Evolutionary conservation across 495 filamentous ascomycete genomes (phyloP), one percentile per base, ranked within the genome.

Genomic region (Cercophora newfieldiana): DNA sequence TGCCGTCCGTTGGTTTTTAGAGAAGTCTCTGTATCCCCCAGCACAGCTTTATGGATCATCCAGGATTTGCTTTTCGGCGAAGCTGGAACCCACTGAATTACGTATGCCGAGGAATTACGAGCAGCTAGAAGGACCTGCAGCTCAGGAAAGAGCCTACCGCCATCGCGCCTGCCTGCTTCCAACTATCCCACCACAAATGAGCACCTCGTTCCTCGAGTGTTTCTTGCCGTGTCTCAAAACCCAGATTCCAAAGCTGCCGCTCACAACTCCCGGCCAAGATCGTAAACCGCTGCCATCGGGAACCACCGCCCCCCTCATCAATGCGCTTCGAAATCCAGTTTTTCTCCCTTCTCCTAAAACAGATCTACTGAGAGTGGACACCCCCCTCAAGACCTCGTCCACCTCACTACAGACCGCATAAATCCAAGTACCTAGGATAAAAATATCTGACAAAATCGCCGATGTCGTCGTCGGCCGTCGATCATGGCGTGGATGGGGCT

Each of bases 271-370:
- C 37, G 37, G 4, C 30, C 5, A 14, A 44, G 10, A 44, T 44
- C 37, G 37, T 44, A 44, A 44, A 31, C 25, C 54, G 28, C 28
- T 29, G 24, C 54, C 58, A 47, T 18, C 21, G 30, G 28, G 26
- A 19, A 31, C 21, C 58, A 48, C 21, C 58, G 31, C 14, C 19
- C 37, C n/a, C 19, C 25, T 44, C 50, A 51, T 51, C 61, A 63
- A 81, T 80, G 78, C 69, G 65, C 50, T 81, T 80, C 68, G 72
- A 74, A 21, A 69, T 74, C 64, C 73, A 80, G 53, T 81, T 81
- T 68, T 81, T 80, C 63, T 78, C 71, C 51, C 77, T 81, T 54
- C 70, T 81, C 44, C 77, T 80, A 50, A 80, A 80, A 63, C 76
- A 76, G 47, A 77, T 78, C 10, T 61, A 71, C 53, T 72, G 61